These are phyloP conservation scores for Batkoa obscura DNA, from an alignment of 371 early-diverging fungal genomes.

Conservation along the genomic window DNA sequence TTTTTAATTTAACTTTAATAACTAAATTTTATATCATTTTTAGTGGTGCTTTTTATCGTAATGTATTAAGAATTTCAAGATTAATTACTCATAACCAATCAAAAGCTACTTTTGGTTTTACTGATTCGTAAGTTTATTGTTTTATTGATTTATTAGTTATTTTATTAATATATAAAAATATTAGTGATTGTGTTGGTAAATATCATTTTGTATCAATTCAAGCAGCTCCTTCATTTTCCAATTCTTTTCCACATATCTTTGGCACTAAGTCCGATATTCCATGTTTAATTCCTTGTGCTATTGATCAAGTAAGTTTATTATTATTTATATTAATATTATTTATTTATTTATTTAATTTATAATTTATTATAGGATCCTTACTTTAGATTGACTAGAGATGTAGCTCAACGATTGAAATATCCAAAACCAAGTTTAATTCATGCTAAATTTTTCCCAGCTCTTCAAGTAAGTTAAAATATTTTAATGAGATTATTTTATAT, in stretches of 20 bases:
- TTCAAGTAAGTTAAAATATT: constrained; percentile 29
- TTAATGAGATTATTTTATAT: too few species aligned
- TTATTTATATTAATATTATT: background rate
- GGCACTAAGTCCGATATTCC: constrained; percentile 77
- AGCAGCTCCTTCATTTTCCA: constrained; percentile 89
- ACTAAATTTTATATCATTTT: background rate
- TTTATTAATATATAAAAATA: background rate
- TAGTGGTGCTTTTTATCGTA: constrained; percentile 82
- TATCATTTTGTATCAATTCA: constrained; percentile 81
- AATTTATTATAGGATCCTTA: constrained; percentile 93
- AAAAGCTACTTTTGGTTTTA: constrained; percentile 84
- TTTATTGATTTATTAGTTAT: too few species aligned
- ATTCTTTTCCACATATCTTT: constrained; percentile 90
- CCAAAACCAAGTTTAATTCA: constrained; percentile 94
- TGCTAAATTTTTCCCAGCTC: constrained; percentile 93
- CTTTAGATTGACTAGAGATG: constrained; percentile 98
- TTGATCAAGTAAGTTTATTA: constrained; percentile 65
- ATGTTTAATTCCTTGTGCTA: constrained; percentile 96
- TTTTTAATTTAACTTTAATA: constrained; percentile 6
- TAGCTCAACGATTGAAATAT: constrained; percentile 82
- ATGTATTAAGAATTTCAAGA: constrained; percentile 71
- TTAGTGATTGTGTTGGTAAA: constrained; percentile 75
- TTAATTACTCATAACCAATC: constrained; percentile 68
- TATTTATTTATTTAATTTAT: too few species aligned
- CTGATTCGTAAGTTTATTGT: constrained; percentile 28